Percentiles rank a stretch among this genome's conserved stretches.
phyloP scores from a whole-genome alignment of 805 yeast genomes.

The Zygoascus bituminiphila region DNA sequence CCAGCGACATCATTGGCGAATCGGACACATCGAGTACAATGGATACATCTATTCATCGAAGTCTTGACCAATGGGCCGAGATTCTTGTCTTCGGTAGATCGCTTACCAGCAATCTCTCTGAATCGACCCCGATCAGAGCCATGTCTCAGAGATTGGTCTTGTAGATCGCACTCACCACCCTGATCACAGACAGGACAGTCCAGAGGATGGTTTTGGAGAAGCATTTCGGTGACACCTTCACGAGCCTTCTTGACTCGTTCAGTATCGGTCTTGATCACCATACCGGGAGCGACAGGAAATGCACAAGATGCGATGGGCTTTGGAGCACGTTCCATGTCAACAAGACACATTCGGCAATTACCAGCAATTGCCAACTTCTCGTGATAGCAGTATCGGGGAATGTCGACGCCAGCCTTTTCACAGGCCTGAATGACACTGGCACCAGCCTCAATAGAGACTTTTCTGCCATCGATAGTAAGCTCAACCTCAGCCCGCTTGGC shows the following conservation, averaged over 20 bases:
- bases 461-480: constrained; percentile 55
- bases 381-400: constrained; percentile 87
- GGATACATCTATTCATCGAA: constrained; percentile 87
- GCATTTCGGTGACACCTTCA: constrained; percentile 86
- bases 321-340: constrained; percentile 83
- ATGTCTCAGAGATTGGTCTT: constrained; percentile 76
- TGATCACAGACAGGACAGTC: constrained; percentile 93
- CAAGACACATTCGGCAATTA: constrained; percentile 89
- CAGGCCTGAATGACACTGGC: constrained; percentile 86
- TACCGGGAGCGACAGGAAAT: constrained; percentile 83
- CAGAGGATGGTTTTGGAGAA: constrained; percentile 80
- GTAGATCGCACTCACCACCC: constrained; percentile 91
- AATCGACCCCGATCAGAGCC: constrained; percentile 85
- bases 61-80: constrained; percentile 85
- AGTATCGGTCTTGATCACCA: constrained; percentile 74
- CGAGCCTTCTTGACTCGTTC: constrained; percentile 75
- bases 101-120: constrained; percentile 70
- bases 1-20: constrained; percentile 89
- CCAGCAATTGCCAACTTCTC: constrained; percentile 88
- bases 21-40: constrained; percentile 85
- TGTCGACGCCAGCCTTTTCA: constrained; percentile 80
- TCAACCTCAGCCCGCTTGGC: constrained; percentile 45
- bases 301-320: constrained; percentile 88
- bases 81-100: constrained; percentile 87
- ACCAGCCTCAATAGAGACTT: constrained; percentile 75